Percentiles rank a stretch among this genome's conserved stretches.
Evolutionary conservation across 768 basidiomycete genomes (phyloP).

Genomic region (Scleroderma bovista): DNA sequence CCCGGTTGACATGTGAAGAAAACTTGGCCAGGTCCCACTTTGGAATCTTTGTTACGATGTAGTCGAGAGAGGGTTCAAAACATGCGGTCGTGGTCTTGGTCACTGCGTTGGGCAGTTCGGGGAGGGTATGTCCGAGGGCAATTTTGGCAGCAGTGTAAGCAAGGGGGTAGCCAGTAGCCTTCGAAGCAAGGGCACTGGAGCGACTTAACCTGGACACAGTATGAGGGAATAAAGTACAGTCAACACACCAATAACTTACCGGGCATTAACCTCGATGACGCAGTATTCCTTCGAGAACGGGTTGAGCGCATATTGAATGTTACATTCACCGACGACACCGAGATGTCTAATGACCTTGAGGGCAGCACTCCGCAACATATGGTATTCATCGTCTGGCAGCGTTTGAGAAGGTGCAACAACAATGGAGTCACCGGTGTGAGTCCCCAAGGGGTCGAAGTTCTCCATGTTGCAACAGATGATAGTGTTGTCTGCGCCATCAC

Average conservation of each 20-base stretch:
- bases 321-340: slow-evolving; percentile 96
- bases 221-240: slow-evolving; percentile 3
- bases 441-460: slow-evolving; percentile 98
- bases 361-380: slow-evolving; percentile 97
- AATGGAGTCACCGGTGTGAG: slow-evolving; percentile 98
- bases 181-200: slow-evolving; percentile 95
- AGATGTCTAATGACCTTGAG: slow-evolving; percentile 99
- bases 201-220: slow-evolving; percentile 85
- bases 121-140: slow-evolving; percentile 93
- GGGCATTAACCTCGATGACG: slow-evolving; percentile 78
- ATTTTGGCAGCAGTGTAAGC: slow-evolving; percentile 99
- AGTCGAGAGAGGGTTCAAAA: slow-evolving; percentile 97
- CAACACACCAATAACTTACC: neutral
- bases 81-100: slow-evolving; percentile 96
- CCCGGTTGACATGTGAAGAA: slow-evolving; percentile 79
- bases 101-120: slow-evolving; percentile 97
- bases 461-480: slow-evolving; percentile 99
- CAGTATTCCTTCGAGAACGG: slow-evolving; percentile 95
- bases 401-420: slow-evolving; percentile 98
- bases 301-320: slow-evolving; percentile 98
- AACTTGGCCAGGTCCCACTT: slow-evolving; percentile 99
- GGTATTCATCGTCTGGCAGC: slow-evolving; percentile 97
- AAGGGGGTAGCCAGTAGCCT: slow-evolving; percentile 96
- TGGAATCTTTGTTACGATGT: slow-evolving; percentile 97
- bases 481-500: slow-evolving; percentile 97